Conservation (phyloP, 1,284 basidiomycete genomes). For the Spongiforma sp. region DNA sequence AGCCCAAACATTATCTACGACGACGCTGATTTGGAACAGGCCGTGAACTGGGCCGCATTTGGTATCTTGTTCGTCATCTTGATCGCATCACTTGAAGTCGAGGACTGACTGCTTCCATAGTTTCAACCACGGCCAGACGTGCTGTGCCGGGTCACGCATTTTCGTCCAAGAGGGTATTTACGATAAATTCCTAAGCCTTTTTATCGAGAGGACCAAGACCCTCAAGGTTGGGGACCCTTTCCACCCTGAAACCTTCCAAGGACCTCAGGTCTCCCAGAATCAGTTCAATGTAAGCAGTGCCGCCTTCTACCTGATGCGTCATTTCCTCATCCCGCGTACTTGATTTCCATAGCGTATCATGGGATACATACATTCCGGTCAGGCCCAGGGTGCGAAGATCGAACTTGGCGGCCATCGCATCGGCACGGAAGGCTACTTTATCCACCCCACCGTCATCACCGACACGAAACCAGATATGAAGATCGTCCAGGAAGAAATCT, state of each 20-base stretch:
- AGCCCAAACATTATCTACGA: constrained; percentile 81
- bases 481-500: constrained; percentile 92
- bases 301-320: constrained; percentile 39
- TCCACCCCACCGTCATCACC: constrained; percentile 88
- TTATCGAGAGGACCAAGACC: constrained; percentile 61
- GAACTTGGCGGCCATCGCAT: constrained; percentile 78
- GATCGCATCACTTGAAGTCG: neutral
- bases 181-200: constrained; percentile 72
- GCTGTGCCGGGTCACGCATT: constrained; percentile 86
- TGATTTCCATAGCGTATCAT: constrained; percentile 67
- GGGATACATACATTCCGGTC: constrained; percentile 88
- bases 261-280: constrained; percentile 84
- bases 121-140: constrained; percentile 85
- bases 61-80: constrained; percentile 66
- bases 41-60: constrained; percentile 82
- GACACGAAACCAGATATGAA: constrained; percentile 80
- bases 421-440: constrained; percentile 78
- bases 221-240: constrained; percentile 87
- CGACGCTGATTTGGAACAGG: constrained; percentile 78
- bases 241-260: constrained; percentile 71
- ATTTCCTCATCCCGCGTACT: constrained; percentile 26
- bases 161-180: constrained; percentile 87
- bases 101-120: constrained; percentile 50
- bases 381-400: constrained; percentile 83
- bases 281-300: constrained; percentile 64